Conservation (phyloP, 139 green algal genomes). For the Protoeuglena noctilucae region DNA sequence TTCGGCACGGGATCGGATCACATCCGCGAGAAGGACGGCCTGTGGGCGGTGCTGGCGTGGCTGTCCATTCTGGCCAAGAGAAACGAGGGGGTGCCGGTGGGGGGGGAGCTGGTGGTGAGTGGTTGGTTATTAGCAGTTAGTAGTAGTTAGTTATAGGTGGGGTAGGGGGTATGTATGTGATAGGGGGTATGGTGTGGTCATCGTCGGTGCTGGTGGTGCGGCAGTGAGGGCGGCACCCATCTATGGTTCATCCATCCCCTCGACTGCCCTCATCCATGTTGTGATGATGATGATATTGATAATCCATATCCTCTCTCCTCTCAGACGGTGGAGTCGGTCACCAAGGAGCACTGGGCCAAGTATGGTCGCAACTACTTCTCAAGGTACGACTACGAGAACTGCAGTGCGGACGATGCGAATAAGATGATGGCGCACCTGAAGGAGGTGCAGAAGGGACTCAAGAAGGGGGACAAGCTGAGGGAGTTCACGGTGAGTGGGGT, state of each 20-base stretch:
- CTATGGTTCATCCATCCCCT: no score
- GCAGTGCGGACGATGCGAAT: constrained; percentile 50
- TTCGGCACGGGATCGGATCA: constrained; percentile 95
- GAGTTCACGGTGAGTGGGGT: no score
- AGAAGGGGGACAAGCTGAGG: constrained; percentile 53
- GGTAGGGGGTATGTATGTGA: no score
- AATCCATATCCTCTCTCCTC: no score
- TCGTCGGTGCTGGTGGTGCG: no score
- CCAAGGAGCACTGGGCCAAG: constrained; percentile 83
- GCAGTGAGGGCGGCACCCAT: no score
- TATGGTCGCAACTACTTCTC: constrained; percentile 95
- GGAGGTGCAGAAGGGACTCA: constrained; percentile 32
- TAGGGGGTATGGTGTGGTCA: no score
- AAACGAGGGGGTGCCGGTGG: constrained; percentile 70
- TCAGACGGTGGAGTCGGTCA: constrained; percentile 76
- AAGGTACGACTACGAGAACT: constrained; percentile 92
- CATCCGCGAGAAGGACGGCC: constrained; percentile 94
- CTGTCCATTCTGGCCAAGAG: constrained; percentile 77
- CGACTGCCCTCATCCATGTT: no score
- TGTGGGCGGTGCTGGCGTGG: constrained; percentile 92
- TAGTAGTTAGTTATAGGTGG: no score
- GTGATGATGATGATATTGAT: no score
- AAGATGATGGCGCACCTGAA: constrained; percentile 74
- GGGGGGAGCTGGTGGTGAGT: constrained; percentile 61
- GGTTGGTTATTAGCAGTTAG: no score